Percentiles rank a stretch among this genome's conserved stretches.
phyloP scores from a whole-genome alignment of 768 basidiomycete genomes.

The Saitozyma podzolica region DNA sequence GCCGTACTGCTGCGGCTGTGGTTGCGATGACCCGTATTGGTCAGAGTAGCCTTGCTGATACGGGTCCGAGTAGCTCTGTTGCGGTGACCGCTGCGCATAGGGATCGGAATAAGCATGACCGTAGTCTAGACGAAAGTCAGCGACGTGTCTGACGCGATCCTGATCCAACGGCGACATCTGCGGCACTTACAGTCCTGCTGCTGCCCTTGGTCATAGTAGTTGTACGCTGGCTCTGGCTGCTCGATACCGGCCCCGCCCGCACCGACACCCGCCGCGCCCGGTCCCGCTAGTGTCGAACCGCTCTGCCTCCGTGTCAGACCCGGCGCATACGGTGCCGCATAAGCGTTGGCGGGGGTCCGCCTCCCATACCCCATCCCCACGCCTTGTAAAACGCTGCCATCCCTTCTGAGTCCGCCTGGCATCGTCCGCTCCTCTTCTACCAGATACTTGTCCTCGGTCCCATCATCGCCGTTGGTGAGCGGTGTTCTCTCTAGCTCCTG shows the following conservation, averaged over 20 bases:
- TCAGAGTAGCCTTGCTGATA: not conserved
- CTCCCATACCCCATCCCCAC: constrained; percentile 42
- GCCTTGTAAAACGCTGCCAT: constrained; percentile 21
- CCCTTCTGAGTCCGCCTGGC: constrained; percentile 14
- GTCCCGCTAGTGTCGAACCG: constrained; percentile 6
- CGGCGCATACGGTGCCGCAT: constrained; percentile 10
- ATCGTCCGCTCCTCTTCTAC: constrained; percentile 24
- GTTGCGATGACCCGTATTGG: not conserved
- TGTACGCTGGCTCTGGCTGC: constrained; percentile 9
- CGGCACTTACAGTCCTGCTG: constrained; percentile 18
- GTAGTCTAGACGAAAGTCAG: constrained; percentile 12
- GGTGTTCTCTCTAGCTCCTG: constrained; percentile 34
- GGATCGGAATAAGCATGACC: constrained; percentile 16
- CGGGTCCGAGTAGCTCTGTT: constrained; percentile 9
- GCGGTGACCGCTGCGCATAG: constrained; percentile 21
- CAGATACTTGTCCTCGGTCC: constrained; percentile 39
- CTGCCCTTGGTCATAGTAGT: constrained; percentile 19
- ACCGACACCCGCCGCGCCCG: constrained; percentile 41
- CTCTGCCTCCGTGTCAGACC: constrained; percentile 7
- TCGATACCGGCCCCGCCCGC: constrained; percentile 39
- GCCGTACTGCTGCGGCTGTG: constrained; percentile 8
- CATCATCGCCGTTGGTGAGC: constrained; percentile 19
- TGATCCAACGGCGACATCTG: not conserved
- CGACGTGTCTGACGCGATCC: not conserved
- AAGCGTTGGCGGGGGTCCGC: constrained; percentile 14